phyloP scores from a whole-genome alignment of 306 rosid genomes.

The Macrotyloma uniflorum region DNA sequence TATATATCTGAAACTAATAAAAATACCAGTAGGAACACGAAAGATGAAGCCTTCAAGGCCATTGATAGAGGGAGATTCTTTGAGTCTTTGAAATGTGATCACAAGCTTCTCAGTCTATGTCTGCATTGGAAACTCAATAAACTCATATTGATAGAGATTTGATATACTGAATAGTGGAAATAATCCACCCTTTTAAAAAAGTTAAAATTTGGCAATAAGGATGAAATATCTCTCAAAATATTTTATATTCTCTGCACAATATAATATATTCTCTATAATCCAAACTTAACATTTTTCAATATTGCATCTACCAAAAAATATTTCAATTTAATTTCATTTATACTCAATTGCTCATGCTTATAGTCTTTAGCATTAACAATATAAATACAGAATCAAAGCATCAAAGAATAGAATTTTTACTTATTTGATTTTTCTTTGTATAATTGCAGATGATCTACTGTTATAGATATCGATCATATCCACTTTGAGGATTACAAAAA shows the following conservation, averaged over 20 bases:
- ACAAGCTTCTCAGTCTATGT: background rate
- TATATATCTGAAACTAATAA: background rate
- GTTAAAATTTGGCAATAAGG: constrained; percentile 12
- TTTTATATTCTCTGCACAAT: constrained; percentile 13
- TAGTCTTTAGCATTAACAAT: background rate
- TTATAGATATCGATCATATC: background rate
- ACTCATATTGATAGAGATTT: constrained; percentile 12
- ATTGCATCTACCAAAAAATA: constrained; percentile 1
- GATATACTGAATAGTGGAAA: constrained; percentile 10
- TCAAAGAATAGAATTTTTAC: background rate
- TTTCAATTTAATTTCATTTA: background rate
- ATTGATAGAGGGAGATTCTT: constrained; percentile 35
- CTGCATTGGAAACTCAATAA: constrained; percentile 35
- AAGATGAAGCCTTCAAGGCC: constrained; percentile 36
- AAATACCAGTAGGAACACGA: constrained; percentile 33
- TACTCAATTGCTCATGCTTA: background rate
- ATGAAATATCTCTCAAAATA: constrained; percentile 35
- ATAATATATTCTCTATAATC: constrained; percentile 29
- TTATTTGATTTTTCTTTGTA: background rate
- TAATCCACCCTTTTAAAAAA: background rate
- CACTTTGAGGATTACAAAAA: background rate
- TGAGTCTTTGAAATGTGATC: constrained; percentile 15
- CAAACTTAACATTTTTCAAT: constrained; percentile 37
- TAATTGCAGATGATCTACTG: background rate
- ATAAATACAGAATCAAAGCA: background rate